Base-by-base conservation (phyloP, 768 basidiomycete genomes). In the Infundibulicybe gibba region DNA sequence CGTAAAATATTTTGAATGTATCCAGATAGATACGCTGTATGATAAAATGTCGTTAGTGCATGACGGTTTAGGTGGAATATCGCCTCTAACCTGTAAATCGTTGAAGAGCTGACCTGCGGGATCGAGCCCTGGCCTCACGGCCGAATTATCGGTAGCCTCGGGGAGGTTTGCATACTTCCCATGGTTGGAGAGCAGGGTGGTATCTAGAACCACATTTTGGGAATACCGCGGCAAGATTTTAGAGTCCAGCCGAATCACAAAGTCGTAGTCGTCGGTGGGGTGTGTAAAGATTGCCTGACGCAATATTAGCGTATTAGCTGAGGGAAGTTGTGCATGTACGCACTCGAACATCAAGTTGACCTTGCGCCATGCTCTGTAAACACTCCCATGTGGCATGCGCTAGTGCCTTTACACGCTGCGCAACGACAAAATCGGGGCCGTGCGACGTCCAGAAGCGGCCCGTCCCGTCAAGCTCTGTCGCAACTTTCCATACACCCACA, bases 1-100 rank as follows among this genome's bases (percentile, higher is more conserved):
- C 94, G 55, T 81, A 80, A 72, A 98, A 99, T 33, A 95, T 73
- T 48, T 88, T 79, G 52, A 90, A 76, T 0, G 85, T 85, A 50
- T 90, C 85, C 1, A 79, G 71, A 58, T 91, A 94, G 4, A 82
- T 66, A 15, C 76, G 73, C 88, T 94, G 49, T 20, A 50, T 20
- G 30, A 40, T 17, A 37, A 30, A 39, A 33, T 25, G 38, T 48
- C 34, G 49, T 5, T 16, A 38, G 20, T 5, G 41, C 37, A 15
- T 25, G 21, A 11, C 43, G 12, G 33, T 32, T 20, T 45, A 40
- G 30, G 35, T 33, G 44, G 14, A 33, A 38, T n/a, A 4, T 20
- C 8, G 31, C n/a, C 13, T 54, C 74, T 40, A 50, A 90, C 93
- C 74, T 85, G 76, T 5, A 97, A 67, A 54, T 94, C 90, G 14